Evolutionary conservation across 2,329 filamentous ascomycete species (phyloP), one percentile per base, ranked within the genome.

Genomic region (Teratosphaeria nubilosa): DNA sequence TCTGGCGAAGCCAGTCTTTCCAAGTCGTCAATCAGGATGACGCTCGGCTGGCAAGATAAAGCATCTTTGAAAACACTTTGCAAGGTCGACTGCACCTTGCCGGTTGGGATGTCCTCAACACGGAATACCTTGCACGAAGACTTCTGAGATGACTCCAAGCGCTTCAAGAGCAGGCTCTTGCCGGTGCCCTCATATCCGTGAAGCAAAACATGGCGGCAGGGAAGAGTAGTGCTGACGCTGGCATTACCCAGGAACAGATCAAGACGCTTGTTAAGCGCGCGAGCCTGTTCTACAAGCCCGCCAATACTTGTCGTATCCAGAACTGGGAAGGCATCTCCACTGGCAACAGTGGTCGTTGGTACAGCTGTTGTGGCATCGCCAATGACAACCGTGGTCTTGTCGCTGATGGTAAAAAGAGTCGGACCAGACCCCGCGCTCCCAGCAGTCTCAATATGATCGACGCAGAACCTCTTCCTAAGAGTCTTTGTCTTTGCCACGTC

Each of bases 181-280:
- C 92, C 92, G 0, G 89, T 95, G 11, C 92, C 91, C 61, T 84
- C 83, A 20, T 88, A 86, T 14, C 92, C 92, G 69, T 95, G 86
- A 4, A 96, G 77, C 25, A 94, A 79, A 37, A 94, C 80, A 0
- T 84, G 84, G 81, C 45, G 55, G 25, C 66, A 62, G 20, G 25
- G 9, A n/a, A 25, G 50, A 55, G 16, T 32, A 16, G 22, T 31
- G 34, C 41, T 14, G 11, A 9, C n/a, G 30, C 20, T 27, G 24
- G 31, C 13, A 1, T 25, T 45, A 34, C 60, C 57, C 22, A 63
- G 48, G 11, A 77, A 66, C 30, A 67, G 61, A 30, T 64, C 64
- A 25, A 95, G 78, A 55, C 85, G 84, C 41, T 77, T 70, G 69
- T 95, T 92, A 61, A 95, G 80, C 56, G 79, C 75, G 32, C 77